phyloP scores from a whole-genome alignment of 352 stramenopile species.

The Phytophthora sansomeana region DNA sequence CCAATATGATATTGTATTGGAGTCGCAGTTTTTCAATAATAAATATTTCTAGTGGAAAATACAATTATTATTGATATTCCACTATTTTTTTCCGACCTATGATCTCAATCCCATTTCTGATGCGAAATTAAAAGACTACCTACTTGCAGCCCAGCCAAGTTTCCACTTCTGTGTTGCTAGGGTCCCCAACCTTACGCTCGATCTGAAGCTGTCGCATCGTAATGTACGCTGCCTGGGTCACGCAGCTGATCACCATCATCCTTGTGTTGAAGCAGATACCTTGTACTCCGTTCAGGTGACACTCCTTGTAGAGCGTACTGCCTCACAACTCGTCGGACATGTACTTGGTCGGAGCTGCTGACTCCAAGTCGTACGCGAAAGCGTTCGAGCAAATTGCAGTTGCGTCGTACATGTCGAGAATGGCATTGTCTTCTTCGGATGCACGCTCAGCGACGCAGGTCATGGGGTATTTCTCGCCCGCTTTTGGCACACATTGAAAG shows the following conservation, averaged over 20 bases:
- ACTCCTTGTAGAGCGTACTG: constrained; percentile 44
- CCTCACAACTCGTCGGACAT: constrained; percentile 40
- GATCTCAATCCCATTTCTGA: too few species aligned
- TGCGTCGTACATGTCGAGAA: constrained; percentile 17
- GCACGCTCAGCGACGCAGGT: constrained; percentile 32
- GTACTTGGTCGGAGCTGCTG: constrained; percentile 27
- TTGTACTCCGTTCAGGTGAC: constrained; percentile 24
- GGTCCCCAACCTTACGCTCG: constrained; percentile 30
- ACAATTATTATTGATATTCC: too few species aligned
- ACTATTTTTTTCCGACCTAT: too few species aligned
- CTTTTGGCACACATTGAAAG: constrained; percentile 36
- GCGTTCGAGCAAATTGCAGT: constrained; percentile 28
- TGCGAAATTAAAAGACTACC: too few species aligned
- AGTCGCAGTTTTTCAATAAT: too few species aligned
- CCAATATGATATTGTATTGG: too few species aligned
- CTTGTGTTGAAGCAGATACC: constrained; percentile 58
- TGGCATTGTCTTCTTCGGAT: constrained; percentile 26
- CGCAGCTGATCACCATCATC: constrained; percentile 54
- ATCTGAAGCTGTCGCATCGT: constrained; percentile 47
- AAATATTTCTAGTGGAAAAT: too few species aligned
- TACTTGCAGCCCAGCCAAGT: constrained; percentile 44
- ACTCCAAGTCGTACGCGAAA: constrained; percentile 29
- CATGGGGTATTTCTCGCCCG: constrained; percentile 28
- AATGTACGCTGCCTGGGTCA: constrained; percentile 34
- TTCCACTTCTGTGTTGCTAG: constrained; percentile 41